Evolutionary conservation across 2,329 filamentous ascomycete species (phyloP).

Genomic region (Xylaria arbuscula): DNA sequence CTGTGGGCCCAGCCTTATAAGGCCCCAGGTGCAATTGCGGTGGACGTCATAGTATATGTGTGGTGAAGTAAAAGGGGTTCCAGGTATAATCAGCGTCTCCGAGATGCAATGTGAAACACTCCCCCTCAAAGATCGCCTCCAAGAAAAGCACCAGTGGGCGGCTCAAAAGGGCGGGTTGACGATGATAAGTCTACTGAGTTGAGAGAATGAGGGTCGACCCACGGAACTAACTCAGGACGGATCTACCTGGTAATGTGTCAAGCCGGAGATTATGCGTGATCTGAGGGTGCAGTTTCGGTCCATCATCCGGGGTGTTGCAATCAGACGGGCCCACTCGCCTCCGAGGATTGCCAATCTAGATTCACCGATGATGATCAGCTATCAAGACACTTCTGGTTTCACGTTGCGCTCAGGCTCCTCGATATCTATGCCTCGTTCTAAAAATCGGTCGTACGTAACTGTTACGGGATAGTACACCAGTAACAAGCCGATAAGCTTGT

Average conservation of each 20-base stretch:
- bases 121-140: slow-evolving; percentile 7
- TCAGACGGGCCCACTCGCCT: slow-evolving; percentile 15
- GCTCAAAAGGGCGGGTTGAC: neutral
- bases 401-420: slow-evolving; percentile 25
- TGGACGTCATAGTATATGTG: neutral
- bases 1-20: slow-evolving; percentile 31
- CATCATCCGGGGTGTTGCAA: slow-evolving; percentile 11
- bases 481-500: neutral
- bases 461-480: neutral
- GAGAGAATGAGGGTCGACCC: neutral
- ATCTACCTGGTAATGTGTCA: neutral
- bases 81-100: slow-evolving; percentile 17
- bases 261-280: slow-evolving; percentile 22
- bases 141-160: slow-evolving; percentile 1
- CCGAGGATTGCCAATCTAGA: slow-evolving; percentile 5
- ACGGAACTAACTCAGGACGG: neutral
- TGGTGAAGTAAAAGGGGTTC: slow-evolving; percentile 10
- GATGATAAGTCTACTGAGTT: neutral
- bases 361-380: slow-evolving; percentile 22
- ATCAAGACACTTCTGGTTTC: slow-evolving; percentile 26
- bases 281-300: slow-evolving; percentile 18
- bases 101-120: slow-evolving; percentile 25
- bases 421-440: neutral
- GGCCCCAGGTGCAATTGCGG: neutral
- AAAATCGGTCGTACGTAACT: neutral